Conservation (phyloP, 2,329 filamentous ascomycete genomes). For the Fonsecaea monophora region DNA sequence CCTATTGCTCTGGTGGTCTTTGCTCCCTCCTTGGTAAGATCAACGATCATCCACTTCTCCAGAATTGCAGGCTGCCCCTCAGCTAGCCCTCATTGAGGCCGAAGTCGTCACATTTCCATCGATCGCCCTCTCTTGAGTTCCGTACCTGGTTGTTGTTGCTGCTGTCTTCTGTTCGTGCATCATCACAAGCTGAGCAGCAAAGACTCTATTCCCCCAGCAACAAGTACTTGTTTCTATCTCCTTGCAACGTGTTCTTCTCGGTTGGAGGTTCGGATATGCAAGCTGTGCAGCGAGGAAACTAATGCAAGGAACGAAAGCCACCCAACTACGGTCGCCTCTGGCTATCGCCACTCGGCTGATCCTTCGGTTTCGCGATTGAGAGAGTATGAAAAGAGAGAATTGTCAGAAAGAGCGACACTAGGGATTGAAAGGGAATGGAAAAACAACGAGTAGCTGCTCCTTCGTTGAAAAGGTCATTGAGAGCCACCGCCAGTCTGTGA, state of each 20-base stretch:
- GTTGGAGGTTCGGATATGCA: constrained; percentile 14
- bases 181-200: neutral
- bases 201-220: neutral
- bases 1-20: neutral
- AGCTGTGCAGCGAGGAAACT: constrained; percentile 9
- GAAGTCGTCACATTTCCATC: neutral
- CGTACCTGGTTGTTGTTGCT: neutral
- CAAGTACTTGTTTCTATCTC: neutral
- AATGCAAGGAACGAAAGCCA: constrained; percentile 21
- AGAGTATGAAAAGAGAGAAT: neutral
- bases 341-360: constrained; percentile 10
- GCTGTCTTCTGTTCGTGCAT: neutral
- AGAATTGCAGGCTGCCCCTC: neutral
- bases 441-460: neutral
- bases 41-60: neutral
- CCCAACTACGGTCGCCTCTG: constrained; percentile 2
- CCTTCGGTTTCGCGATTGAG: neutral
- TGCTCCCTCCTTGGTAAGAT: neutral
- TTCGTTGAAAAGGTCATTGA: neutral
- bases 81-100: neutral
- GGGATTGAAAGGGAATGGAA: neutral
- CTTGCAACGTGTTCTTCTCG: neutral
- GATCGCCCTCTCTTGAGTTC: neutral
- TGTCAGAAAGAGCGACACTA: neutral
- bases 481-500: neutral